Percentiles rank a stretch among this genome's conserved stretches.
Evolutionary conservation across 768 basidiomycete species (phyloP).

Genomic region (Mycena rosella): DNA sequence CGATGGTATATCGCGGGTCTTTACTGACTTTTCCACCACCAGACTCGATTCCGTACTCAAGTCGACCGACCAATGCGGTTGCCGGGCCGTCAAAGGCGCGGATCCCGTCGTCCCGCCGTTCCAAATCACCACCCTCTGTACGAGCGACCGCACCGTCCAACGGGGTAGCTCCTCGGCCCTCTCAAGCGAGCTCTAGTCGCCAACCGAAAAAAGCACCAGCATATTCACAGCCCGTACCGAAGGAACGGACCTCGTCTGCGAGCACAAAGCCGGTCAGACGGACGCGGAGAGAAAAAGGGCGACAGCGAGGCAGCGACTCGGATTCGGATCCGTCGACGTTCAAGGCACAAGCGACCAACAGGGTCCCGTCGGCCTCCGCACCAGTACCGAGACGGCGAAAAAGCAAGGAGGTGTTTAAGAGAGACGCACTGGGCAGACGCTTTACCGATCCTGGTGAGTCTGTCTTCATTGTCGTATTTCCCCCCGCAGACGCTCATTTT

Average conservation of each 20-base stretch:
- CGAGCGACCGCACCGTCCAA: background rate
- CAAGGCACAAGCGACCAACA: background rate
- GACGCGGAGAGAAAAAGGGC: conserved; percentile 25
- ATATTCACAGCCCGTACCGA: background rate
- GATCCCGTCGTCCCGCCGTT: background rate
- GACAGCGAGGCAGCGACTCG: conserved; percentile 9
- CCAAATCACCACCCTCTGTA: background rate
- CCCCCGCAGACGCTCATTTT: conserved; percentile 1
- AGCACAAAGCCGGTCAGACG: conserved; percentile 21
- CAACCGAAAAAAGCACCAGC: conserved; percentile 6
- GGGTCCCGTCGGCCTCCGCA: conserved; percentile 25
- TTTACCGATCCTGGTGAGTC: conserved; percentile 12
- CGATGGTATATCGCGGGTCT: background rate
- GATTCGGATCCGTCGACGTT: background rate
- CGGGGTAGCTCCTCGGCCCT: background rate
- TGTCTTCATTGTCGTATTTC: background rate
- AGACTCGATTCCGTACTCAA: background rate
- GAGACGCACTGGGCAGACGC: conserved; percentile 8
- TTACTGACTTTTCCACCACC: background rate
- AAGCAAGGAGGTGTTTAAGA: background rate
- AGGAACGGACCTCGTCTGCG: background rate
- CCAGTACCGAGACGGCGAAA: conserved; percentile 3
- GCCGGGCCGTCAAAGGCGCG: conserved; percentile 10
- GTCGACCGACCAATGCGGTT: conserved; percentile 5
- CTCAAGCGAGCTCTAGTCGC: conserved; percentile 4